These are phyloP conservation scores for Candida khao-thaluensis DNA, from an alignment of 805 yeast species.

Conservation along the genomic window DNA sequence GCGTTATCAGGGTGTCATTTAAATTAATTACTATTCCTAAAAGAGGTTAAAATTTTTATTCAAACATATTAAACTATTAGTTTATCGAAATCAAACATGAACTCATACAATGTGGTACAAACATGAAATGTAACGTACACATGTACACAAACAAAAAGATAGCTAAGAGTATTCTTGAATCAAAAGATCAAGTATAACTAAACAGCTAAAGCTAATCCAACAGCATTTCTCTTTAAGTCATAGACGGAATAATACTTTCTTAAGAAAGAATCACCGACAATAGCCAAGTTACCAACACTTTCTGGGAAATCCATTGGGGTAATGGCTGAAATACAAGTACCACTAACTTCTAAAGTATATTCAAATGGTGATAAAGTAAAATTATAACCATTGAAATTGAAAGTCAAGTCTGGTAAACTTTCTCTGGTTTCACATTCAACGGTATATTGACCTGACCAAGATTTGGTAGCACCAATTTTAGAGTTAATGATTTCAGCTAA, in stretches of 20 bases:
- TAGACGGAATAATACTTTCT: slow-evolving; percentile 93
- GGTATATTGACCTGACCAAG: slow-evolving; percentile 96
- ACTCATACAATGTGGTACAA: too few relatives aligned
- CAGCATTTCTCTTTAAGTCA: slow-evolving; percentile 87
- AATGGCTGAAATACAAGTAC: slow-evolving; percentile 94
- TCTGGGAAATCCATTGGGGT: slow-evolving; percentile 97
- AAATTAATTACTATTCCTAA: neutral
- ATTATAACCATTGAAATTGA: slow-evolving; percentile 86
- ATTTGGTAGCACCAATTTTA: slow-evolving; percentile 94
- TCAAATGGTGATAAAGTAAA: slow-evolving; percentile 88
- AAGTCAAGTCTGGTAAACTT: slow-evolving; percentile 84
- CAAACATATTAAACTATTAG: neutral
- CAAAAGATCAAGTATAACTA: slow-evolving; percentile 6
- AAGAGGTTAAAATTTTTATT: neutral
- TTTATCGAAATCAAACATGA: neutral
- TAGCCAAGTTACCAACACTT: slow-evolving; percentile 95
- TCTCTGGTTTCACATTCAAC: slow-evolving; percentile 88
- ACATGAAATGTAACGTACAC: too few relatives aligned
- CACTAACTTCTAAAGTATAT: slow-evolving; percentile 91
- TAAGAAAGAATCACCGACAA: slow-evolving; percentile 95
- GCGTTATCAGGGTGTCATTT: too few relatives aligned
- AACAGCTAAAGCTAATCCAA: slow-evolving; percentile 82
- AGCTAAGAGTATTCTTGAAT: too few relatives aligned
- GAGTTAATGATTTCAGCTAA: slow-evolving; percentile 93
- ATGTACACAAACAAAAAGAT: too few relatives aligned